Base-by-base conservation (phyloP, 2,329 filamentous ascomycete species). In the Colletotrichum sp. region DNA sequence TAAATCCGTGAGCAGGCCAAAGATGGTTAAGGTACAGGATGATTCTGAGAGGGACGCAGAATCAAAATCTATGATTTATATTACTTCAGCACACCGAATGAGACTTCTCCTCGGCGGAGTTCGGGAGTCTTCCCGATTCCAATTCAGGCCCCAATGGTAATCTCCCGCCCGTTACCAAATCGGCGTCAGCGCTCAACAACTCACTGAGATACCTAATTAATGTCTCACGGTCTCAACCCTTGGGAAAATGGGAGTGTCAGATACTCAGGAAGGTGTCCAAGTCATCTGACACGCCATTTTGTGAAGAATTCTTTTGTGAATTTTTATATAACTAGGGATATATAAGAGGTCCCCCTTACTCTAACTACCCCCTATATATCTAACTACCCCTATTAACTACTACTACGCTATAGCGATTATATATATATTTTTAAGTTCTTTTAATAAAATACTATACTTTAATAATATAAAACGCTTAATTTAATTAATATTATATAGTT, bases 1-100 rank as follows among this genome's bases (percentile, higher is more conserved):
- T 3, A 49, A 44, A 49, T 49, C 1, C 5, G 6, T 1, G 0
- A n/a, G 18, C 10, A 1, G 5, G 1, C 3, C 39, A n/a, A n/a
- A n/a, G 39, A 49, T 49, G 18, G 8, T 9, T 7, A 1, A n/a
- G 18, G 7, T 49, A n/a, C 16, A 32, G 12, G 32, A 32, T 6
- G 39, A n/a, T 2, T n/a, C 8, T n/a, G 39, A n/a, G 18, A n/a
- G 18, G 39, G 39, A 49, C 18, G 39, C 9, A 49, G 18, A n/a
- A 49, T n/a, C 0, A 49, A 49, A 12, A 49, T 49, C 18, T 0
- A 49, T 3, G 39, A 49, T 4, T 49, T 10, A n/a, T 12, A 10
- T n/a, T 3, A 49, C 5, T 49, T 49, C 39, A 2, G 39, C 9
- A 0, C 18, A 10, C 39, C 18, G 39, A 49, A 49, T n/a, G 18